Conservation (phyloP, 2,329 filamentous ascomycete genomes). For the Pseudogymnoascus sp. region DNA sequence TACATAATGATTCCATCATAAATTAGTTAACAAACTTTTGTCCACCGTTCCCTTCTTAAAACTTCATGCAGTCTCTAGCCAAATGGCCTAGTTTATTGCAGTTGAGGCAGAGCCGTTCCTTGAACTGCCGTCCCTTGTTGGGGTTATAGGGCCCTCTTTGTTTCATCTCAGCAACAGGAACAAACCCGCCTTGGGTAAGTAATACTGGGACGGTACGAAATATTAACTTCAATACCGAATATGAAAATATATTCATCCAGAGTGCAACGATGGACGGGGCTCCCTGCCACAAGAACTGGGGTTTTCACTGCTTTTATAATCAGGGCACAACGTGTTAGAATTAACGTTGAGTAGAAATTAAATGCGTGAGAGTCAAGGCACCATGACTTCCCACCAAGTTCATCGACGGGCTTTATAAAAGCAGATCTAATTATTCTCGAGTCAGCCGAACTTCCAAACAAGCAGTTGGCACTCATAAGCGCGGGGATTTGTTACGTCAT, state of each 20-base stretch:
- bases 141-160: no score
- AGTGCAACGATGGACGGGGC: slow-evolving; percentile 52
- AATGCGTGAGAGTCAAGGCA: slow-evolving; percentile 54
- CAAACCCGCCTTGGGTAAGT: slow-evolving; percentile 18
- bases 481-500: no score
- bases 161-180: no score
- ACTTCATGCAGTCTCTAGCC: neutral
- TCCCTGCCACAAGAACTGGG: slow-evolving; percentile 55
- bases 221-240: slow-evolving; percentile 51
- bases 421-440: neutral
- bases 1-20: neutral
- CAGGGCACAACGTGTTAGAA: slow-evolving; percentile 53
- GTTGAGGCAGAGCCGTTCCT: no score
- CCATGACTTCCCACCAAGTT: slow-evolving; percentile 54
- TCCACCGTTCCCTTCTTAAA: neutral
- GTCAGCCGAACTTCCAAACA: no score
- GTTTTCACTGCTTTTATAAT: slow-evolving; percentile 62
- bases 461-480: no score
- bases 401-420: slow-evolving; percentile 19
- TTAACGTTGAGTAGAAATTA: slow-evolving; percentile 52
- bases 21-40: neutral
- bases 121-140: no score
- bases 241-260: slow-evolving; percentile 55
- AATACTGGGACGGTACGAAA: slow-evolving; percentile 51
- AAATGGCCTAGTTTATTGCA: no score